Evolutionary conservation across 1,139 yeast species (phyloP).

Genomic region (Yamadazyma songkhlaensis): DNA sequence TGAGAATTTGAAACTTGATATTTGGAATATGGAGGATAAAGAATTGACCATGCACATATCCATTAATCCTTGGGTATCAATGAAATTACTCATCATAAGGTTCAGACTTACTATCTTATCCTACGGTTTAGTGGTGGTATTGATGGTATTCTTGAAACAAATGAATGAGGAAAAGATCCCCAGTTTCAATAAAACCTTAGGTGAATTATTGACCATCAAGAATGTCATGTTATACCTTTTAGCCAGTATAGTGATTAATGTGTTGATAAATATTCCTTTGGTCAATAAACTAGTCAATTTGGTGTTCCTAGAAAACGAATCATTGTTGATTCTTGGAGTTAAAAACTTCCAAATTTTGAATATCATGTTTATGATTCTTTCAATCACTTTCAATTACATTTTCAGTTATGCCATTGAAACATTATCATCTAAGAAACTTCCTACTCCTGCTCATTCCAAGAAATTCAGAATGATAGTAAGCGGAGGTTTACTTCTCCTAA

Average conservation of each 20-base stretch:
- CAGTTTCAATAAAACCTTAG: constrained; percentile 8
- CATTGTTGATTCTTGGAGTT: constrained; percentile 7
- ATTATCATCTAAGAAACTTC: background rate
- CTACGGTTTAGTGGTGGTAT: constrained; percentile 49
- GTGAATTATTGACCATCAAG: constrained; percentile 6
- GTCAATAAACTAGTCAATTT: constrained; percentile 17
- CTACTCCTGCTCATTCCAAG: constrained; percentile 1
- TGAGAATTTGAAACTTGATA: constrained; percentile 36
- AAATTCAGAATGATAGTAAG: constrained; percentile 6
- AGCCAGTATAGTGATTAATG: constrained; percentile 45
- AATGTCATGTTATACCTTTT: background rate
- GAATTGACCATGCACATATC: constrained; percentile 18
- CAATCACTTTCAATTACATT: constrained; percentile 9
- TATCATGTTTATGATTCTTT: constrained; percentile 9
- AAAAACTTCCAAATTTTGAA: constrained; percentile 9
- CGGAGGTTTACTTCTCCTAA: constrained; percentile 8
- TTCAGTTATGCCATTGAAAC: constrained; percentile 5
- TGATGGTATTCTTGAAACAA: constrained; percentile 47
- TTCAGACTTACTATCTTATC: constrained; percentile 64
- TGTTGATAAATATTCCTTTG: constrained; percentile 42
- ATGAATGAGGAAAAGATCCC: constrained; percentile 16
- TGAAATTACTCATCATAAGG: constrained; percentile 56
- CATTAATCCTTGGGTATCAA: constrained; percentile 42
- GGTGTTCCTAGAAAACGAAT: constrained; percentile 13
- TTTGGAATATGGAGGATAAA: constrained; percentile 35